These are phyloP conservation scores for Talaromyces islandicus DNA, from an alignment of 2,329 filamentous ascomycete species.

Conservation along the genomic window DNA sequence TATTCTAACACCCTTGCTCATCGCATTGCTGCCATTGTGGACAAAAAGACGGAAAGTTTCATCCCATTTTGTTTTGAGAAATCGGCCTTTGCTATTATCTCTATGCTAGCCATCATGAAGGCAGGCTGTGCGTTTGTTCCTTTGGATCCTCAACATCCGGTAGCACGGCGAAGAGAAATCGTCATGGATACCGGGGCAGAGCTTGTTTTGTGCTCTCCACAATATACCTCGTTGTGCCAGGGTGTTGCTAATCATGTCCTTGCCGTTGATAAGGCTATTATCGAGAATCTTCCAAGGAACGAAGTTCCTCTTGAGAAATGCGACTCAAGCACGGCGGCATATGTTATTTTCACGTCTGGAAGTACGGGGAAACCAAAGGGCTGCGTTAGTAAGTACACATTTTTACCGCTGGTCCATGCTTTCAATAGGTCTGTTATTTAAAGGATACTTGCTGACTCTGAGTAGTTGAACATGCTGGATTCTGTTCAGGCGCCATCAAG, in stretches of 20 bases:
- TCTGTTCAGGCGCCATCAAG: slow-evolving; percentile 45
- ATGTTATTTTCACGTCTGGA: slow-evolving; percentile 56
- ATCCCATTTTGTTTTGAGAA: slow-evolving; percentile 16
- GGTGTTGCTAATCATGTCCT: not conserved
- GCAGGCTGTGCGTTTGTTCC: slow-evolving; percentile 14
- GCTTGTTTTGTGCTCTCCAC: slow-evolving; percentile 6
- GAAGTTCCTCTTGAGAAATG: not conserved
- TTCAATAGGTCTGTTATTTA: slow-evolving; percentile 54
- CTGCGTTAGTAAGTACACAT: slow-evolving; percentile 55
- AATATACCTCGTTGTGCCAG: slow-evolving; percentile 1
- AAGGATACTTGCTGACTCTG: slow-evolving; percentile 43
- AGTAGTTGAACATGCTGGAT: slow-evolving; percentile 48
- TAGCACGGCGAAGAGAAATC: slow-evolving; percentile 4
- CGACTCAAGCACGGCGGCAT: slow-evolving; percentile 36
- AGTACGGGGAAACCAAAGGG: slow-evolving; percentile 51
- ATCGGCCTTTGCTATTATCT: slow-evolving; percentile 12
- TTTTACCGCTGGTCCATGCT: slow-evolving; percentile 53
- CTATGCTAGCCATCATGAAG: slow-evolving; percentile 15
- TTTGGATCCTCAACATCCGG: slow-evolving; percentile 8
- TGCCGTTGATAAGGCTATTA: slow-evolving; percentile 4
- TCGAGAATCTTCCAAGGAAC: not conserved
- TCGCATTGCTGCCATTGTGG: slow-evolving; percentile 19
- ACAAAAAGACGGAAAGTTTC: slow-evolving; percentile 20
- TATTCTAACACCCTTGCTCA: slow-evolving; percentile 27
- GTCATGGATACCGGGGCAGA: slow-evolving; percentile 5